Evolutionary conservation across 1,139 yeast species (phyloP).

Genomic region (Diutina siamensis): DNA sequence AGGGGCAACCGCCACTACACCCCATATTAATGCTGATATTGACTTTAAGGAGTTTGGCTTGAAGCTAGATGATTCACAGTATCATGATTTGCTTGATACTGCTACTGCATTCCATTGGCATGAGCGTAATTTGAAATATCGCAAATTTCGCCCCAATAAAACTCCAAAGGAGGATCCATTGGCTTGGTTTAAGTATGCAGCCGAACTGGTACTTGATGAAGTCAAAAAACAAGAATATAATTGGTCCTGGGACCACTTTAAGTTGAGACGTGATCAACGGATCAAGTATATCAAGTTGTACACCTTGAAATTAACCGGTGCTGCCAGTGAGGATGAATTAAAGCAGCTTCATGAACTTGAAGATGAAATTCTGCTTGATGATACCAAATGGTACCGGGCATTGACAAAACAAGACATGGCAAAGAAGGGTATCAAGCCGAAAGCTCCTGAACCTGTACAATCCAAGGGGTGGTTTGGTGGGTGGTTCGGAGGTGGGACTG

Average conservation of each 20-base stretch:
- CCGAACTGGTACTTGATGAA: conserved; percentile 58
- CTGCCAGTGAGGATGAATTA: conserved; percentile 10
- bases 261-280: conserved; percentile 61
- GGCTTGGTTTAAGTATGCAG: conserved; percentile 78
- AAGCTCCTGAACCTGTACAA: not conserved
- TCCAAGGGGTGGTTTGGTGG: conserved; percentile 16
- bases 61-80: conserved; percentile 75
- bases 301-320: conserved; percentile 37
- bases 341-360: conserved; percentile 43
- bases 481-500: conserved; percentile 10
- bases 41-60: conserved; percentile 82
- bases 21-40: conserved; percentile 68
- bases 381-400: conserved; percentile 74
- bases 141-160: conserved; percentile 54
- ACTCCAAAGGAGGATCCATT: conserved; percentile 56
- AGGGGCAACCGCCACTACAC: conserved; percentile 56
- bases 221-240: conserved; percentile 69
- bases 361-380: conserved; percentile 54
- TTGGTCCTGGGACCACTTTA: conserved; percentile 86
- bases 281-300: conserved; percentile 57
- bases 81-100: conserved; percentile 70
- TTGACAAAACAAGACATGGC: conserved; percentile 41
- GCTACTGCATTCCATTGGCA: conserved; percentile 76
- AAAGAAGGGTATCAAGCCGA: not conserved
- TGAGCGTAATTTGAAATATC: conserved; percentile 62